Percentiles rank a stretch among this genome's conserved stretches.
These are phyloP conservation scores for Plectosphaerella sp. DNA, from an alignment of 2,329 filamentous ascomycete genomes.

Conservation along the genomic window DNA sequence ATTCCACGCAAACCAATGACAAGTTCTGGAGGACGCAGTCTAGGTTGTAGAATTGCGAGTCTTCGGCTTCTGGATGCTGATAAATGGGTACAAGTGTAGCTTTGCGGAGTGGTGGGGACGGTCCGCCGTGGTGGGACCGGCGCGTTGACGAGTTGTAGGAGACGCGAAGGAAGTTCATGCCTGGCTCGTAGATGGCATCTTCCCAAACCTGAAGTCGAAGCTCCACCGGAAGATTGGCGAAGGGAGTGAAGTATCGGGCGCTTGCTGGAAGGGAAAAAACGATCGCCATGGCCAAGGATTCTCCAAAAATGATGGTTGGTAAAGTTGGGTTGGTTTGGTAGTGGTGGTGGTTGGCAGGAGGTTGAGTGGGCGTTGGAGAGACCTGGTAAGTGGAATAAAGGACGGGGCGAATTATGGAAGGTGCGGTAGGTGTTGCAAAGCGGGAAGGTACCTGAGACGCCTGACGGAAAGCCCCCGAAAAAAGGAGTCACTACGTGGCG, in stretches of 20 bases:
- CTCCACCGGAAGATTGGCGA: constrained; percentile 26
- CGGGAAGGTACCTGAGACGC: too few species aligned
- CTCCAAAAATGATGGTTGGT: too few species aligned
- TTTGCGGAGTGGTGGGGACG: neutral
- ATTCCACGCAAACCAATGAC: constrained; percentile 8
- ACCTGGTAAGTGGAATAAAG: too few species aligned
- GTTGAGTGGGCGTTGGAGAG: too few species aligned
- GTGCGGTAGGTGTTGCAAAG: too few species aligned
- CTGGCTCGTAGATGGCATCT: constrained; percentile 21
- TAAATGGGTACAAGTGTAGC: constrained; percentile 19
- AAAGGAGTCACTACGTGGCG: too few species aligned
- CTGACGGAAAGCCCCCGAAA: too few species aligned
- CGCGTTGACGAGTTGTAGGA: constrained; percentile 1
- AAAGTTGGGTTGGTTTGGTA: too few species aligned
- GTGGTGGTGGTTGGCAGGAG: too few species aligned
- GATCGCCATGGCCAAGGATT: constrained; percentile 5
- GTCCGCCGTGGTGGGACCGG: neutral
- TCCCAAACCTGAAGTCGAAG: constrained; percentile 30
- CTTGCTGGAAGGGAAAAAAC: constrained; percentile 25
- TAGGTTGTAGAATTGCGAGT: constrained; percentile 25
- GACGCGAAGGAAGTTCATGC: constrained; percentile 29
- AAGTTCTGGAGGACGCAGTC: constrained; percentile 11
- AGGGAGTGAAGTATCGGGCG: constrained; percentile 24
- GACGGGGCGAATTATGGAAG: too few species aligned
- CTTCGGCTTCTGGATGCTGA: constrained; percentile 22